Evolutionary conservation across 345 rosid species (phyloP).

Genomic region (Cardamine resedifolia): DNA sequence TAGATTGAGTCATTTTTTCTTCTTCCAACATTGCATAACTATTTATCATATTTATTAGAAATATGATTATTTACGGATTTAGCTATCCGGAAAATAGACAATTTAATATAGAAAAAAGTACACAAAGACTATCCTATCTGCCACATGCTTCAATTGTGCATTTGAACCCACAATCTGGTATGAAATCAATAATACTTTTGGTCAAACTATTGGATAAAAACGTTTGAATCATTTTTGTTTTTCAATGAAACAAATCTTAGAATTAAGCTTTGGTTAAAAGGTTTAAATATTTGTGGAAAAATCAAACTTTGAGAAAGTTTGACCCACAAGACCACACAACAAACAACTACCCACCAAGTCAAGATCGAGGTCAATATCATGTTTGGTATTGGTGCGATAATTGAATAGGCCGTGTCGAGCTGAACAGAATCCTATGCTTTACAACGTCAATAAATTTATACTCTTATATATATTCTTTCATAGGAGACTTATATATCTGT

Average conservation of each 20-base stretch:
- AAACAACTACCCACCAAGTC: constrained; percentile 1
- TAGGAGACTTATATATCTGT: neutral
- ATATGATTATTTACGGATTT: too few relatives aligned
- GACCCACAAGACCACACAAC: constrained; percentile 32
- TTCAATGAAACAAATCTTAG: neutral
- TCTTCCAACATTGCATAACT: neutral
- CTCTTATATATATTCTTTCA: neutral
- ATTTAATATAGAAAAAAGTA: too few relatives aligned
- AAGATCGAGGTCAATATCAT: constrained; percentile 26
- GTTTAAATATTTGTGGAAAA: neutral
- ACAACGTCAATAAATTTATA: constrained; percentile 5
- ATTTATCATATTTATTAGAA: neutral
- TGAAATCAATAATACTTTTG: neutral
- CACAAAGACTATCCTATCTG: neutral
- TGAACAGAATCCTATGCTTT: constrained; percentile 29
- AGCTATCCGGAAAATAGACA: too few relatives aligned
- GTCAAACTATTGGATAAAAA: constrained; percentile 12
- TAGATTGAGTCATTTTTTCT: neutral
- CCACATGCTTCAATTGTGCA: neutral
- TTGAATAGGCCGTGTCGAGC: constrained; percentile 19
- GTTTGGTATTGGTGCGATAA: constrained; percentile 28
- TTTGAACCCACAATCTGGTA: neutral
- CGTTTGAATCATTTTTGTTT: neutral
- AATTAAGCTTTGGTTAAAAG: neutral
- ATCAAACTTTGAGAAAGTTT: constrained; percentile 25